These are phyloP conservation scores for Crotalaria pallida DNA, from an alignment of 306 rosid species.

Conservation along the genomic window DNA sequence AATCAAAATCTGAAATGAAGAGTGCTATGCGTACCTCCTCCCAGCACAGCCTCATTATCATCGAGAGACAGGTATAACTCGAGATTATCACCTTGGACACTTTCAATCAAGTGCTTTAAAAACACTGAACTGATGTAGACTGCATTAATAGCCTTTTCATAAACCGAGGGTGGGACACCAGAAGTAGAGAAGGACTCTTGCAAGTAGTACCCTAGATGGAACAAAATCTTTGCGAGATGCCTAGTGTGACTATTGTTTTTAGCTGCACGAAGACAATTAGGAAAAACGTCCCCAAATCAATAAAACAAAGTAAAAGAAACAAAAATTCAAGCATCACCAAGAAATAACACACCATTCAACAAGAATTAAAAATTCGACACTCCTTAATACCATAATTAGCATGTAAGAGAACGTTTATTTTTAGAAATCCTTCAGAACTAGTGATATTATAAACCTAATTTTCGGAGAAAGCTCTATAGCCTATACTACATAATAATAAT, in stretches of 20 bases:
- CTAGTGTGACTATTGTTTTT: constrained; percentile 70
- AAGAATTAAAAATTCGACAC: constrained; percentile 3
- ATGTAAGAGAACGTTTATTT: neutral
- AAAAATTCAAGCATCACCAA: neutral
- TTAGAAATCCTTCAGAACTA: neutral
- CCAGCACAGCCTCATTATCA: constrained; percentile 46
- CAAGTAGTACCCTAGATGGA: constrained; percentile 77
- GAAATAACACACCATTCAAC: neutral
- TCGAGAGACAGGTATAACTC: constrained; percentile 61
- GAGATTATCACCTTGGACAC: constrained; percentile 39
- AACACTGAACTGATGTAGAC: constrained; percentile 74
- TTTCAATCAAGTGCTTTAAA: constrained; percentile 82
- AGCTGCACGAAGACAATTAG: constrained; percentile 47
- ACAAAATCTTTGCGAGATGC: constrained; percentile 91
- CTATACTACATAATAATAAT: no score
- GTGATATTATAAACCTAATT: neutral
- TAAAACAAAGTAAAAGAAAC: neutral
- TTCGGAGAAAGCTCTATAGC: neutral
- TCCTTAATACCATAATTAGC: neutral
- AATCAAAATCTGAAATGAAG: neutral
- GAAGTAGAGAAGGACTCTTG: constrained; percentile 69
- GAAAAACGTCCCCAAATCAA: neutral
- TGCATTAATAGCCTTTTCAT: constrained; percentile 82
- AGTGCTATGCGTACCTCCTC: constrained; percentile 60
- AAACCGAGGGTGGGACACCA: constrained; percentile 50